Percentiles rank a stretch among this genome's conserved stretches.
Evolutionary conservation across 2,329 filamentous ascomycete genomes (phyloP).

Genomic region (Trichoderma cornu-damae): DNA sequence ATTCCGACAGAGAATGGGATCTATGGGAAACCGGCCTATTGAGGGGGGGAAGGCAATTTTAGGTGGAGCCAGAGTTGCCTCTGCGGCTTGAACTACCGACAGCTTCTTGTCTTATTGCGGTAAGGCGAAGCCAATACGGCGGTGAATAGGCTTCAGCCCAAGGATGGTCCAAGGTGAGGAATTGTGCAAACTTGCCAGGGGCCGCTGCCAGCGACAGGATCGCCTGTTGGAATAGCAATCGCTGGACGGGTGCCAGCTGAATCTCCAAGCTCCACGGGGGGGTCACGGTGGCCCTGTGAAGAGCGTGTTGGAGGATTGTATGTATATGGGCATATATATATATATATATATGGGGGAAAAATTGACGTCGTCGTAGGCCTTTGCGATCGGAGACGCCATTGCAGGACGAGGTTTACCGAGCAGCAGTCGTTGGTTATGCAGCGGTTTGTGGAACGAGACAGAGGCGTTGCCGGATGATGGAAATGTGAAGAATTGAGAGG

Average conservation of each 20-base stretch:
- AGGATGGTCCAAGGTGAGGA: neutral
- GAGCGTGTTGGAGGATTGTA: too few relatives aligned
- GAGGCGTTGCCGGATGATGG: neutral
- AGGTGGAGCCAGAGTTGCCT: slow-evolving; percentile 5
- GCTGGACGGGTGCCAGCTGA: neutral
- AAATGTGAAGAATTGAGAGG: too few relatives aligned
- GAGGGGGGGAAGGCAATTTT: neutral
- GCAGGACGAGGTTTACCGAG: too few relatives aligned
- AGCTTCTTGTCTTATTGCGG: slow-evolving; percentile 15
- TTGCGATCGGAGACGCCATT: too few relatives aligned
- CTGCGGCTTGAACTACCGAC: slow-evolving; percentile 9
- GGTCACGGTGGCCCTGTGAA: neutral
- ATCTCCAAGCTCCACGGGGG: neutral
- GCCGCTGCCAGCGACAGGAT: neutral
- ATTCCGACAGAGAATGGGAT: neutral
- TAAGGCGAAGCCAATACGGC: slow-evolving; percentile 6
- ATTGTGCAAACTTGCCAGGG: neutral
- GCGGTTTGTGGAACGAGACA: neutral
- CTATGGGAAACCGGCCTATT: neutral
- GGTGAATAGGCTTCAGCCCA: slow-evolving; percentile 16
- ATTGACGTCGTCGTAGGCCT: too few relatives aligned
- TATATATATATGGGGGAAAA: too few relatives aligned
- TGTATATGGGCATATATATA: too few relatives aligned
- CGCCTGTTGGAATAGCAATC: neutral
- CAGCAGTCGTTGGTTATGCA: neutral